Evolutionary conservation across 2,329 filamentous ascomycete genomes (phyloP).

Genomic region (Rutstroemia sp.): DNA sequence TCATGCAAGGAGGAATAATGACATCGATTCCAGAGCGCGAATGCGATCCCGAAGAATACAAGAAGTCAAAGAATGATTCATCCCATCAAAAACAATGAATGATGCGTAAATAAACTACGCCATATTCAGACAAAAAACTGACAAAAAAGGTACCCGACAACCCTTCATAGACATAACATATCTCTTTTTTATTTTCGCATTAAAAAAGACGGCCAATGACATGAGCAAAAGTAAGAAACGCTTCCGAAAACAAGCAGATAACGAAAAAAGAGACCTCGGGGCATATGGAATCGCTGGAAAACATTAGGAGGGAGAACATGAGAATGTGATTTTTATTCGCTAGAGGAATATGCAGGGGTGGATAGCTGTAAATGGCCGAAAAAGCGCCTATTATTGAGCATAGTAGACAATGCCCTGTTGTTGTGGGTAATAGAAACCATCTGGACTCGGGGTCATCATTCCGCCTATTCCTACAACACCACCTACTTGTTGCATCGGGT

Average conservation of each 20-base stretch:
- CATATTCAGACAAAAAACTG: background rate
- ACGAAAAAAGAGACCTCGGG: background rate
- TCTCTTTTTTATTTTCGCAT: background rate
- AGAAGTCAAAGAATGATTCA: background rate
- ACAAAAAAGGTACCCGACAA: background rate
- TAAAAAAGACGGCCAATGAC: background rate
- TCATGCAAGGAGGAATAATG: background rate
- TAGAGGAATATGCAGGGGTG: background rate
- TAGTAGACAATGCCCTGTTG: constrained; percentile 52
- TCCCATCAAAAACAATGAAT: background rate
- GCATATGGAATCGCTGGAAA: background rate
- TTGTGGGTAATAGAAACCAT: constrained; percentile 65
- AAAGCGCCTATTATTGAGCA: constrained; percentile 39
- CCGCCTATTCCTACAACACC: constrained; percentile 65
- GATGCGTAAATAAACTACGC: background rate
- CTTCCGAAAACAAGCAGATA: background rate
- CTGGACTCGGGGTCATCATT: constrained; percentile 65
- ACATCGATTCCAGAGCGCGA: too few species aligned
- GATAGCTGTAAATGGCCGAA: background rate
- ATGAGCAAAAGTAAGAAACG: background rate
- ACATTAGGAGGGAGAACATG: background rate
- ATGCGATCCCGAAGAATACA: too few species aligned
- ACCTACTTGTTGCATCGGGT: constrained; percentile 42
- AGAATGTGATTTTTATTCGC: background rate
- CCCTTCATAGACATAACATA: background rate